Percentiles rank a stretch among this genome's conserved stretches.
Evolutionary conservation across 192 early-diverging fungal genomes (phyloP).

Genomic region (Coemansia sp.): DNA sequence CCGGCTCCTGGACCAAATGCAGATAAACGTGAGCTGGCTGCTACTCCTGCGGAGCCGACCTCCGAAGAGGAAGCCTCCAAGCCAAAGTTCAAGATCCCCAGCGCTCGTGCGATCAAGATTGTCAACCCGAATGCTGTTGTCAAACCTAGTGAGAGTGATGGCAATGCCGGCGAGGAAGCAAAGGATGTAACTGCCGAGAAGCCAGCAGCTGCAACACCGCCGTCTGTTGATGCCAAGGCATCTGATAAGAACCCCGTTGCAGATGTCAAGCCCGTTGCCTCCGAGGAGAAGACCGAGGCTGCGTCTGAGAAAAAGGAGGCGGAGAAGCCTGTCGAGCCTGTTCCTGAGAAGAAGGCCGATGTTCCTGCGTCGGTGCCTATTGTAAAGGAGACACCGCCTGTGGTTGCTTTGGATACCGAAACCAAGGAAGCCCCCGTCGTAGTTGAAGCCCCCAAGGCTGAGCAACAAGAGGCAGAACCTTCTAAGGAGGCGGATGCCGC

Average conservation of each 20-base stretch:
- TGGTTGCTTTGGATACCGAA: neutral
- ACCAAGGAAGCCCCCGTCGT: constrained; percentile 6
- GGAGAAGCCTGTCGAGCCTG: constrained; percentile 9
- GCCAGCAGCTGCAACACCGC: neutral
- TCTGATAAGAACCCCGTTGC: constrained; percentile 23
- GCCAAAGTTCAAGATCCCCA: constrained; percentile 51
- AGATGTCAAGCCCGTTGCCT: neutral
- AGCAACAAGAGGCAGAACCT: constrained; percentile 5
- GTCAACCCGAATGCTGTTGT: constrained; percentile 43
- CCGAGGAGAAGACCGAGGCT: constrained; percentile 10
- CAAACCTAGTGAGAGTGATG: constrained; percentile 3
- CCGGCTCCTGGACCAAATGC: constrained; percentile 30
- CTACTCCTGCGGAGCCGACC: constrained; percentile 16
- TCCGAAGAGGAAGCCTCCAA: constrained; percentile 37
- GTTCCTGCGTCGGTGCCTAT: constrained; percentile 14
- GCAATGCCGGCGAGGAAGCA: constrained; percentile 20
- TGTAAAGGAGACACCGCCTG: constrained; percentile 13
- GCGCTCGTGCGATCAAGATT: constrained; percentile 48
- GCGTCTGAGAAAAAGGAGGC: constrained; percentile 7
- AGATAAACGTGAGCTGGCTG: constrained; percentile 25
- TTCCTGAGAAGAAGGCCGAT: constrained; percentile 4
- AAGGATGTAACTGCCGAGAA: constrained; percentile 13
- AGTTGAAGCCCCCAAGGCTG: constrained; percentile 16
- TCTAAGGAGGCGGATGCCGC: neutral
- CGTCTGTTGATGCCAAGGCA: constrained; percentile 9